phyloP scores from a whole-genome alignment of 257 asterid species.

The Solanum medicagineum region DNA sequence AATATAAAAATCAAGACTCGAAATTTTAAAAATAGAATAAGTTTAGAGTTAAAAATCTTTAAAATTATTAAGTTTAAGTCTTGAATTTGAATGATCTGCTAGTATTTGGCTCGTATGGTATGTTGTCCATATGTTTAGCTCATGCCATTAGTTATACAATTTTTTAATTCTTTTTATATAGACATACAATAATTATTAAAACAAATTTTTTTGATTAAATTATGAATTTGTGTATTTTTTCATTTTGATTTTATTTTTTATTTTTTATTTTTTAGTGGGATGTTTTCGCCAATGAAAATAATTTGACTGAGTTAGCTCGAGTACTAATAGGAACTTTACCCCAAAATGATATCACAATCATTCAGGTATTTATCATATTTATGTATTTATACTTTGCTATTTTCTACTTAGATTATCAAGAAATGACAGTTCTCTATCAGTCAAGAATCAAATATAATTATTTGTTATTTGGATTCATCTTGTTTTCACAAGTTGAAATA shows the following conservation, averaged over 20 bases:
- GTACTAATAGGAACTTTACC: slow-evolving; percentile 42
- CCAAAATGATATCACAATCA: slow-evolving; percentile 41
- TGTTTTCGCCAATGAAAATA: slow-evolving; percentile 28
- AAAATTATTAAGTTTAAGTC: neutral
- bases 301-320: slow-evolving; percentile 31
- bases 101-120: neutral
- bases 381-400: neutral
- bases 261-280: slow-evolving; percentile 46
- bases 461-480: neutral
- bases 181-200: too few species aligned
- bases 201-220: neutral
- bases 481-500: neutral
- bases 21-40: neutral
- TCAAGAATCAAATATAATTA: neutral
- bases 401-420: neutral
- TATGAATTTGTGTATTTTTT: neutral
- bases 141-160: neutral
- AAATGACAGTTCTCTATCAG: neutral
- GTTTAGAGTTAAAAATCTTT: neutral
- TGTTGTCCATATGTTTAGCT: neutral
- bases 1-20: neutral
- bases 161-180: neutral
- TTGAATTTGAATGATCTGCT: neutral
- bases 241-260: too few species aligned
- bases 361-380: slow-evolving; percentile 33